phyloP scores from a whole-genome alignment of 495 filamentous ascomycete genomes.

The Viridothelium virens region DNA sequence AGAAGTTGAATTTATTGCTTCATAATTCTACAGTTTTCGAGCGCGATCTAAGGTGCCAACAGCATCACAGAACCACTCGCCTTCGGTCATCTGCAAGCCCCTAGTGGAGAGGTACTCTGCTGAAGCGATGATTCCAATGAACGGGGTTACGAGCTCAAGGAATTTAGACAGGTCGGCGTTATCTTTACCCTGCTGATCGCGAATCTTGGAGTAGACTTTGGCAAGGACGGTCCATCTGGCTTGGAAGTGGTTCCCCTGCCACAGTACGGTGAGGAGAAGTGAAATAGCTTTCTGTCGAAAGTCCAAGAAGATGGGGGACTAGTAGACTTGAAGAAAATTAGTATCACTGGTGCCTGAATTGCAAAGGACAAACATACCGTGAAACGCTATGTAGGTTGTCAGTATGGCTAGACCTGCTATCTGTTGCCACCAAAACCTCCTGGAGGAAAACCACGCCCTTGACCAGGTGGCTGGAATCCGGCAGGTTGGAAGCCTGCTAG shows the following conservation, averaged over 20 bases:
- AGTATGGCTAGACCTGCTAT: background rate
- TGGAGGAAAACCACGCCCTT: conserved; percentile 65
- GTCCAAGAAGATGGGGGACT: conserved; percentile 14
- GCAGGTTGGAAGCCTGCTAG: conserved; percentile 59
- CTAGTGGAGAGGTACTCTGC: conserved; percentile 37
- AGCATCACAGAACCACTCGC: background rate
- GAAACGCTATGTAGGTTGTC: background rate
- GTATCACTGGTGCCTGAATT: background rate
- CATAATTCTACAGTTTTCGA: too few species aligned
- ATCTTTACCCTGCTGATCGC: conserved; percentile 38
- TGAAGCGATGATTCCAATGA: conserved; percentile 37
- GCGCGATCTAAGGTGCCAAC: background rate
- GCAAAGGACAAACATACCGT: background rate
- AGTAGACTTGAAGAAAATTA: conserved; percentile 9
- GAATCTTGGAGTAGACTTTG: conserved; percentile 44
- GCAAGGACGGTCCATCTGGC: conserved; percentile 44
- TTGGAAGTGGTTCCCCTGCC: conserved; percentile 41
- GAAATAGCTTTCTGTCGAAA: conserved; percentile 29
- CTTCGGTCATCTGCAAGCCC: conserved; percentile 32
- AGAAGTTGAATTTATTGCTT: too few species aligned
- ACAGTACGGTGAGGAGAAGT: conserved; percentile 36
- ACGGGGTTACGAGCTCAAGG: conserved; percentile 33
- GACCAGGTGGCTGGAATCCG: conserved; percentile 55
- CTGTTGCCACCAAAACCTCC: conserved; percentile 34
- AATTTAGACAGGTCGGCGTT: conserved; percentile 37